A percentile compares a stretch with the other conserved stretches of the same genome.
Conservation (phyloP, 495 filamentous ascomycete species). For the Penicillium antarcticum region DNA sequence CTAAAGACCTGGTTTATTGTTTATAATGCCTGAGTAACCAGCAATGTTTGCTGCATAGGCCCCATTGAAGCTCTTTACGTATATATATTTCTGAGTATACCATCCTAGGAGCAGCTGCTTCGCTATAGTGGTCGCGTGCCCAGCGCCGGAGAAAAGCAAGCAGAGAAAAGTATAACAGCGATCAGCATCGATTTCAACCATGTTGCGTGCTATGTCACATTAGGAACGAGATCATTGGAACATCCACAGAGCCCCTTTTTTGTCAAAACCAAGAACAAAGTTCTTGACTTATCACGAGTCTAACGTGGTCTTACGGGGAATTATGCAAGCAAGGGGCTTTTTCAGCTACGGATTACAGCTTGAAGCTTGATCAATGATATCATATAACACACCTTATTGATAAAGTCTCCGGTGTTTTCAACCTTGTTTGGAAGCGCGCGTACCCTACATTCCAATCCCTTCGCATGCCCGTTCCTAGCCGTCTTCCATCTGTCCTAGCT, state of each 20-base stretch:
- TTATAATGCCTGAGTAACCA: too few relatives aligned
- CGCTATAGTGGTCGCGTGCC: too few relatives aligned
- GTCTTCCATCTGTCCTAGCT: background rate
- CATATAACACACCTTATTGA: constrained; percentile 2
- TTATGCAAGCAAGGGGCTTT: background rate
- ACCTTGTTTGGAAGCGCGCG: background rate
- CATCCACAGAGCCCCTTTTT: background rate
- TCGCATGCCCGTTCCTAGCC: constrained; percentile 6
- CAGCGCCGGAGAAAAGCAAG: too few relatives aligned
- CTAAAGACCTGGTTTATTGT: too few relatives aligned
- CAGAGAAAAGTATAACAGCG: background rate
- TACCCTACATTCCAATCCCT: constrained; percentile 10
- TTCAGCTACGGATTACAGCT: background rate
- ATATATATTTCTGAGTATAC: too few relatives aligned
- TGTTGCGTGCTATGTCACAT: constrained; percentile 4
- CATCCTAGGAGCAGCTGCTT: too few relatives aligned
- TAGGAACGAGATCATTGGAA: background rate
- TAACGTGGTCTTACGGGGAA: constrained; percentile 1
- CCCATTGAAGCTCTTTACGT: too few relatives aligned
- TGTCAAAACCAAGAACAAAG: background rate
- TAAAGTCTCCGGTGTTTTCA: background rate
- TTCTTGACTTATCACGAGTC: background rate
- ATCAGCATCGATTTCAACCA: background rate
- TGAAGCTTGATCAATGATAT: constrained; percentile 4
- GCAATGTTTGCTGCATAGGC: too few relatives aligned